phyloP scores from a whole-genome alignment of 305 asterid genomes.

The Striga hermonthica region DNA sequence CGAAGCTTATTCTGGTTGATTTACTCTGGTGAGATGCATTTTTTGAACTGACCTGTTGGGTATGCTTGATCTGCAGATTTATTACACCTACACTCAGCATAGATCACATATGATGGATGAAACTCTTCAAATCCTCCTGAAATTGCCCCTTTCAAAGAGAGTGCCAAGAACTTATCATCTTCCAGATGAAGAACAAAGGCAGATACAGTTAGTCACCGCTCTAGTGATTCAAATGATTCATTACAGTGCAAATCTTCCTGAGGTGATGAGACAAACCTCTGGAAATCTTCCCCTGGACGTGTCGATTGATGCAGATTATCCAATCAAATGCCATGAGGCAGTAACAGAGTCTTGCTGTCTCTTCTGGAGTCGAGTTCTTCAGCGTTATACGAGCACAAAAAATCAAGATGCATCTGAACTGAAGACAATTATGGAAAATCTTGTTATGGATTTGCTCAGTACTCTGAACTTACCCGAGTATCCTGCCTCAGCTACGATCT shows the following conservation, averaged over 20 bases:
- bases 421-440: slow-evolving; percentile 88
- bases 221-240: slow-evolving; percentile 83
- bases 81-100: slow-evolving; percentile 68
- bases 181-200: slow-evolving; percentile 95
- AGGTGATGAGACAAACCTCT: slow-evolving; percentile 58
- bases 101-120: slow-evolving; percentile 95
- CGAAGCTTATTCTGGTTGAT: slow-evolving; percentile 32
- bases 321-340: slow-evolving; percentile 80
- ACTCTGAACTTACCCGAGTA: slow-evolving; percentile 93
- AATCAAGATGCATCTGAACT: slow-evolving; percentile 88
- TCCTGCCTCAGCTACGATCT: slow-evolving; percentile 92
- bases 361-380: slow-evolving; percentile 98
- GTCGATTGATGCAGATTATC: slow-evolving; percentile 69
- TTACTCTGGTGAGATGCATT: slow-evolving; percentile 26
- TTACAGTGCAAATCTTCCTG: slow-evolving; percentile 93
- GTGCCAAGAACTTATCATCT: slow-evolving; percentile 94
- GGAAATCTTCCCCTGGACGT: slow-evolving; percentile 65
- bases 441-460: slow-evolving; percentile 86
- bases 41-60: slow-evolving; percentile 33
- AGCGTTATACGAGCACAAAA: slow-evolving; percentile 81
- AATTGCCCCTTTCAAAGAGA: slow-evolving; percentile 85
- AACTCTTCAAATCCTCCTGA: slow-evolving; percentile 80
- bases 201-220: slow-evolving; percentile 90
- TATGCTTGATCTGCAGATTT: slow-evolving; percentile 56
- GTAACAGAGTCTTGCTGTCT: slow-evolving; percentile 94